phyloP scores from a whole-genome alignment of 1,284 basidiomycete species.

The Tilletiopsis washingtonensis region DNA sequence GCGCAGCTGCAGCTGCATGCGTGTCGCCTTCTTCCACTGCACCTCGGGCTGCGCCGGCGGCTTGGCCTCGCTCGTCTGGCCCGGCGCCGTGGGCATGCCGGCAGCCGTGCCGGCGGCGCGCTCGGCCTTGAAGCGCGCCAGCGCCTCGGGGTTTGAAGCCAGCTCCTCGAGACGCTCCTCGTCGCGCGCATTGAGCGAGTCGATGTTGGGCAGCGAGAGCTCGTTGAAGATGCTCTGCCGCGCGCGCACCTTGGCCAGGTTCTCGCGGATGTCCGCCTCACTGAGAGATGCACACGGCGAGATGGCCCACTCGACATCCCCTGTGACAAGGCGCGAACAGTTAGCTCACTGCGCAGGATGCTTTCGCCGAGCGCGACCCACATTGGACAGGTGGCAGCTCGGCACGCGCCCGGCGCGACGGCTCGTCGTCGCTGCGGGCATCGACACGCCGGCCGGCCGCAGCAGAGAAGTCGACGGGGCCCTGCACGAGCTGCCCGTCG shows the following conservation, averaged over 20 bases:
- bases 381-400: constrained; percentile 10
- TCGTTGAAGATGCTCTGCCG: constrained; percentile 19
- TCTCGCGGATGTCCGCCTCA: constrained; percentile 14
- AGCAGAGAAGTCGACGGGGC: constrained; percentile 32
- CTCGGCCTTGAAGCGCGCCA: constrained; percentile 33
- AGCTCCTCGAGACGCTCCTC: constrained; percentile 19
- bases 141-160: constrained; percentile 22
- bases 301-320: constrained; percentile 40
- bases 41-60: too few relatives aligned
- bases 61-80: too few relatives aligned
- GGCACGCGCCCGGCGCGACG: constrained; percentile 14
- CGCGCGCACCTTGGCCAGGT: constrained; percentile 21
- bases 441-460: constrained; percentile 21
- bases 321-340: constrained; percentile 11
- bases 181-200: constrained; percentile 37
- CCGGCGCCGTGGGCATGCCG: constrained; percentile 40
- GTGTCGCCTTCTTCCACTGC: too few relatives aligned
- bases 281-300: constrained; percentile 24
- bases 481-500: constrained; percentile 25
- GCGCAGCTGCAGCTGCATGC: too few relatives aligned
- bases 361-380: constrained; percentile 5
- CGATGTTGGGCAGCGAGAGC: constrained; percentile 39
- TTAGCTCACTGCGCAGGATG: too few relatives aligned
- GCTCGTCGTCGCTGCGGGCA: constrained; percentile 25
- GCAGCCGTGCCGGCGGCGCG: constrained; percentile 23